Evolutionary conservation across 1,139 yeast genomes (phyloP).

Genomic region (Candida dubliniensis): DNA sequence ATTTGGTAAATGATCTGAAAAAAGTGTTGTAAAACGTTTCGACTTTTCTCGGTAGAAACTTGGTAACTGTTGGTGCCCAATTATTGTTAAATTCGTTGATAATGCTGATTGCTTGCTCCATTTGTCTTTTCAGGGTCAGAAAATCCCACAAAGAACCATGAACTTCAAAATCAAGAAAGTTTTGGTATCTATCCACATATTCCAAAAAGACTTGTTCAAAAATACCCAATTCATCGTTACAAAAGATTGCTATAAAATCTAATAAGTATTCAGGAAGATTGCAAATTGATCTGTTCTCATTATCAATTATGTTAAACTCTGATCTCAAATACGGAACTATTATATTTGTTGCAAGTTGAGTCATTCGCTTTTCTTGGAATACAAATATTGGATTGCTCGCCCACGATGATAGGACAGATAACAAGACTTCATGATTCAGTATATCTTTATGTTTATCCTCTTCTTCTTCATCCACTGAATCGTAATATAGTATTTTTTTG

Average conservation of each 20-base stretch:
- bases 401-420: background rate
- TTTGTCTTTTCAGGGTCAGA: background rate
- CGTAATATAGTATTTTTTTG: background rate
- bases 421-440: background rate
- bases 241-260: constrained; percentile 21
- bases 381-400: constrained; percentile 3
- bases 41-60: constrained; percentile 2
- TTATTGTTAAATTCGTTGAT: constrained; percentile 4
- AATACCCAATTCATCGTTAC: constrained; percentile 15
- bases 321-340: constrained; percentile 17
- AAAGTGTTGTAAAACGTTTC: constrained; percentile 1
- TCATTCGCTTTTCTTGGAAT: constrained; percentile 9
- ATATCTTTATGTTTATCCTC: background rate
- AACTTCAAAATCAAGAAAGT: constrained; percentile 14
- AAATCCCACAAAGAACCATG: constrained; percentile 21
- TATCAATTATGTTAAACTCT: background rate
- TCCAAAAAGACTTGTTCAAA: constrained; percentile 15
- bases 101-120: constrained; percentile 3
- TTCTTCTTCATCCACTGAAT: background rate
- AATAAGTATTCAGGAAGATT: constrained; percentile 10
- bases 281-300: background rate
- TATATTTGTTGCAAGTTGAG: constrained; percentile 17
- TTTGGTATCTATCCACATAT: constrained; percentile 15
- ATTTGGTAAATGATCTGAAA: constrained; percentile 5
- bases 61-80: constrained; percentile 7